These are phyloP conservation scores for Fomes fomentarius DNA, from an alignment of 1,284 basidiomycete genomes.

Conservation along the genomic window DNA sequence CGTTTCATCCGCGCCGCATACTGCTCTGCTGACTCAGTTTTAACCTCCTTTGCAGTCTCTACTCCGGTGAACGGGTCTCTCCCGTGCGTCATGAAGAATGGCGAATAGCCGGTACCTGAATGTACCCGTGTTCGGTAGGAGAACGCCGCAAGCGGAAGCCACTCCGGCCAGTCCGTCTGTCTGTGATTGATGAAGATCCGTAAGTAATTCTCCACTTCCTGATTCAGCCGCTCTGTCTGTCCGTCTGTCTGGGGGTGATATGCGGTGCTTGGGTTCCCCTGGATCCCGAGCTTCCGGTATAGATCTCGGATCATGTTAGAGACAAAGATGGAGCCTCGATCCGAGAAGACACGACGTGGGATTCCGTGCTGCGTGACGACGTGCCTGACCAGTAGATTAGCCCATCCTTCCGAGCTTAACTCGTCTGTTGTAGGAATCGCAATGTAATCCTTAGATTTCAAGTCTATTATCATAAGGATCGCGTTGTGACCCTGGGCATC, in stretches of 20 bases:
- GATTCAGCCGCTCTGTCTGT: no score
- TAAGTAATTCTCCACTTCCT: conserved; percentile 32
- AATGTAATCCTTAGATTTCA: no score
- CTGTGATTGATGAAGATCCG: conserved; percentile 27
- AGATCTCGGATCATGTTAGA: no score
- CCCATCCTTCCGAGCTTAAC: conserved; percentile 8
- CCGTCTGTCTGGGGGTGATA: no score
- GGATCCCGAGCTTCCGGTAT: no score
- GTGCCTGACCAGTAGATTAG: conserved; percentile 6
- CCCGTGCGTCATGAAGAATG: no score
- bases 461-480: conserved; percentile 25
- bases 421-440: no score
- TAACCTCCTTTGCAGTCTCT: no score
- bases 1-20: no score
- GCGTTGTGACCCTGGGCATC: conserved; percentile 29
- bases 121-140: conserved; percentile 28
- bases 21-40: no score
- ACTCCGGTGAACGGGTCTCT: no score
- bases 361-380: conserved; percentile 32
- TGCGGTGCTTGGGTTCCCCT: no score
- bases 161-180: conserved; percentile 36
- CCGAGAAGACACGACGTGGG: conserved; percentile 36
- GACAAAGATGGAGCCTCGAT: conserved; percentile 38
- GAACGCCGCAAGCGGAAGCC: conserved; percentile 31
- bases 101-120: conserved; percentile 26